phyloP scores from a whole-genome alignment of 139 green algal species.

The Penium margaritaceum region DNA sequence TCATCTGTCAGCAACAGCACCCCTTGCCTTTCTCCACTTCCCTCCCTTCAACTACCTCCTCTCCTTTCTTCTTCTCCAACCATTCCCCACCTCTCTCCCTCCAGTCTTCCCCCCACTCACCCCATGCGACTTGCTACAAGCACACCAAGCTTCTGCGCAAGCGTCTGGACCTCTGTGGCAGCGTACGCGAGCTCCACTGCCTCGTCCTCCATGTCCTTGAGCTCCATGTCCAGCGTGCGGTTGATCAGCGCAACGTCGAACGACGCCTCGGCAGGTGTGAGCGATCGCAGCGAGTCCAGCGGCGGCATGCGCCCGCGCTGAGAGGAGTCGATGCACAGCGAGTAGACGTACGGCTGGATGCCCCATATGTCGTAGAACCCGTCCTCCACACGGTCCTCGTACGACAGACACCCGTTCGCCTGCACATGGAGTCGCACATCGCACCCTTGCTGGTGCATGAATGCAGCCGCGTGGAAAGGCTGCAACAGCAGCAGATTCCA shows the following conservation, averaged over 20 bases:
- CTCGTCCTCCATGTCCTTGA: constrained; percentile 6
- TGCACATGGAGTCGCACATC: too few species aligned
- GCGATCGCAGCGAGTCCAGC: neutral
- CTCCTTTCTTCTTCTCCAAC: too few species aligned
- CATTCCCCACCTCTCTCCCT: too few species aligned
- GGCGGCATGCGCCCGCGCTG: constrained; percentile 18
- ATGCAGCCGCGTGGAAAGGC: too few species aligned
- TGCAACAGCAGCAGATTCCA: too few species aligned
- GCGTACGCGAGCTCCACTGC: neutral
- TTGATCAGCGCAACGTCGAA: constrained; percentile 16
- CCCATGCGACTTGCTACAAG: constrained; percentile 6
- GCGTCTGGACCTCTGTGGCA: neutral
- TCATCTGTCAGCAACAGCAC: too few species aligned
- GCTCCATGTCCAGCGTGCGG: constrained; percentile 4
- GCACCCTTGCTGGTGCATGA: too few species aligned
- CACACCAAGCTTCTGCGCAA: constrained; percentile 13
- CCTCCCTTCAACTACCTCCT: too few species aligned
- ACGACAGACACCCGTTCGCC: constrained; percentile 15
- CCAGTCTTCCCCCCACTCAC: neutral
- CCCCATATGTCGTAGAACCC: constrained; percentile 22
- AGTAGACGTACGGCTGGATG: constrained; percentile 13
- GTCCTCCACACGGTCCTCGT: constrained; percentile 24
- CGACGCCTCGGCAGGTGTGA: constrained; percentile 14
- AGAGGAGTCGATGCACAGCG: neutral
- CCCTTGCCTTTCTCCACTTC: too few species aligned